These are phyloP conservation scores for Colletotrichum viniferum DNA, from an alignment of 2,329 filamentous ascomycete species.

Conservation along the genomic window DNA sequence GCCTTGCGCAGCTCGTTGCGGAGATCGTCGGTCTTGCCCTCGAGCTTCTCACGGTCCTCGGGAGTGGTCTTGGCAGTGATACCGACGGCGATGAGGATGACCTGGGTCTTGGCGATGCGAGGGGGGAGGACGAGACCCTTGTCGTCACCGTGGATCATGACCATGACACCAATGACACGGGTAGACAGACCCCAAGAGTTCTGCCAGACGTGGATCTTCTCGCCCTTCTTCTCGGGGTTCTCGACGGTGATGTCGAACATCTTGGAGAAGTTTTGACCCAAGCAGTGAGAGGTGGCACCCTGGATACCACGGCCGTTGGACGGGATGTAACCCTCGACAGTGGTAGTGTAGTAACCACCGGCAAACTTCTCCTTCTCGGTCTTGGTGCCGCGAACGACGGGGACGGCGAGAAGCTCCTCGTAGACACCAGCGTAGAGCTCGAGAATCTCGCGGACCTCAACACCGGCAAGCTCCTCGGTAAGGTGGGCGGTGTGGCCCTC, in stretches of 20 bases:
- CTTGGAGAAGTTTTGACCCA: slow-evolving; percentile 98
- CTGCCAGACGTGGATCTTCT: slow-evolving; percentile 90
- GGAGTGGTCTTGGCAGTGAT: slow-evolving; percentile 86
- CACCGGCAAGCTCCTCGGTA: slow-evolving; percentile 78
- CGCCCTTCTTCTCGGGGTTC: slow-evolving; percentile 81
- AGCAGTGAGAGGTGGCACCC: slow-evolving; percentile 90
- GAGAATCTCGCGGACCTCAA: slow-evolving; percentile 91
- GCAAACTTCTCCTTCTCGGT: slow-evolving; percentile 99
- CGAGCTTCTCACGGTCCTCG: slow-evolving; percentile 78
- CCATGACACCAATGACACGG: slow-evolving; percentile 97
- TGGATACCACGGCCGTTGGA: slow-evolving; percentile 96
- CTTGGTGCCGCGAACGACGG: slow-evolving; percentile 91
- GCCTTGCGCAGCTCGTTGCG: slow-evolving; percentile 71
- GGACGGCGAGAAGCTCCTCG: slow-evolving; percentile 90
- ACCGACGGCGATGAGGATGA: slow-evolving; percentile 88
- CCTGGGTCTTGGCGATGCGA: slow-evolving; percentile 84
- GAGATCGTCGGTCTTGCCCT: slow-evolving; percentile 76
- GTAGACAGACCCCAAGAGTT: slow-evolving; percentile 99
- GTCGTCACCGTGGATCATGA: slow-evolving; percentile 97
- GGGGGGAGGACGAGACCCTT: slow-evolving; percentile 94
- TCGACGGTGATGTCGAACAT: slow-evolving; percentile 99
- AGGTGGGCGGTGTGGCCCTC: slow-evolving; percentile 92
- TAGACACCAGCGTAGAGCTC: slow-evolving; percentile 93
- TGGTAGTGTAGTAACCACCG: slow-evolving; percentile 95
- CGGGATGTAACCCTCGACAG: slow-evolving; percentile 95